These are phyloP conservation scores for Benincasa hispida DNA, from an alignment of 306 rosid genomes.

Conservation along the genomic window DNA sequence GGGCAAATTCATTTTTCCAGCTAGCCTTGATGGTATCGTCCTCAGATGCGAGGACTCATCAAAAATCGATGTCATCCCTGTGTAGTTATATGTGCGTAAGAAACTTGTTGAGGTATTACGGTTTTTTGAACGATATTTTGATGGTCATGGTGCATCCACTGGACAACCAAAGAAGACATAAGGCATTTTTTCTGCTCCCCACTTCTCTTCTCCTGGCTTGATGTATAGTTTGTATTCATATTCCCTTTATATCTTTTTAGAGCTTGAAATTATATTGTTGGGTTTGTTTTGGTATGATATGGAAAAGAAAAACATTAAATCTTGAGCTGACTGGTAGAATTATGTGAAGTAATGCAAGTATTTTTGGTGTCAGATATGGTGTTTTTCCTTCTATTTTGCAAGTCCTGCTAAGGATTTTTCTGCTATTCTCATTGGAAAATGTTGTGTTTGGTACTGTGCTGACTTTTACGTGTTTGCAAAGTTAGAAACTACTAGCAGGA, in stretches of 20 bases:
- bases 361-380: not conserved
- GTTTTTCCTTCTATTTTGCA: not conserved
- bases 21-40: slow-evolving; percentile 91
- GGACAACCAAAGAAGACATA: not conserved
- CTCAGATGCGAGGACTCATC: slow-evolving; percentile 93
- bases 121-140: slow-evolving; percentile 3
- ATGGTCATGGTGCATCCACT: slow-evolving; percentile 1
- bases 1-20: slow-evolving; percentile 77
- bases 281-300: slow-evolving; percentile 3
- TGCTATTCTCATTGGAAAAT: not conserved
- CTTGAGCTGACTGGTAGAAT: not conserved
- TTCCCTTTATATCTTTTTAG: not conserved
- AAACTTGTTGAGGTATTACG: slow-evolving; percentile 2
- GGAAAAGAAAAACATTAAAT: not conserved
- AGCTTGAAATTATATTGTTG: slow-evolving; percentile 5
- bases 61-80: slow-evolving; percentile 83
- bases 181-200: not conserved
- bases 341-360: slow-evolving; percentile 7
- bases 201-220: slow-evolving; percentile 5
- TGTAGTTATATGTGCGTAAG: slow-evolving; percentile 23
- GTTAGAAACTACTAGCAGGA: not conserved
- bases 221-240: slow-evolving; percentile 13
- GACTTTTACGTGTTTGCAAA: not conserved
- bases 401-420: not conserved
- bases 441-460: not conserved